A percentile compares a stretch with the other conserved stretches of the same genome.
Conservation (phyloP, 139 green algal genomes). For the Yamagishiella unicocca region DNA sequence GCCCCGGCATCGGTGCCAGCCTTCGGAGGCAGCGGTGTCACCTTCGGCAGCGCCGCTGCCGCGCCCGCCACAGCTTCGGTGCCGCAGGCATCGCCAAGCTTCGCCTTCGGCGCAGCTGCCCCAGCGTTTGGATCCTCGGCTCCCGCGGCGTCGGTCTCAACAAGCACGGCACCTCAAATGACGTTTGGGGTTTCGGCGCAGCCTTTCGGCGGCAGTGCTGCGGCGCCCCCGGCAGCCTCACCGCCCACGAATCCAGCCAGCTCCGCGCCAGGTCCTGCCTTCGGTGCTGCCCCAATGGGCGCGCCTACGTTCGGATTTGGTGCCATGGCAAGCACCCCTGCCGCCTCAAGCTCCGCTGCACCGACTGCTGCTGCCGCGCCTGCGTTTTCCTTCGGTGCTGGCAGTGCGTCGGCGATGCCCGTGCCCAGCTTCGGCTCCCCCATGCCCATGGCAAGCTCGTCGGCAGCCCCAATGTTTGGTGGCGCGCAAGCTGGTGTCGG, state of each 20-base stretch:
- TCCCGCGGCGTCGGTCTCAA: not conserved
- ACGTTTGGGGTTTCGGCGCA: too few relatives aligned
- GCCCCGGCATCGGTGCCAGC: too few relatives aligned
- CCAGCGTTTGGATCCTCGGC: not conserved
- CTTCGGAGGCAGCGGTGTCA: not conserved
- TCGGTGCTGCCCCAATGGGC: not conserved
- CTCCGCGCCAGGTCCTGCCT: too few relatives aligned
- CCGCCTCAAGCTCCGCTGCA: not conserved
- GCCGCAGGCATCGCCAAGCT: not conserved
- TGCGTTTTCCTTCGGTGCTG: not conserved
- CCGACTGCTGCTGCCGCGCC: not conserved
- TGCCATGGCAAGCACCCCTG: not conserved
- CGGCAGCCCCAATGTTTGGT: not conserved
- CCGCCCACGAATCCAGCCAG: too few relatives aligned
- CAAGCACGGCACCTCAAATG: too few relatives aligned
- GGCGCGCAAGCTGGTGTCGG: not conserved
- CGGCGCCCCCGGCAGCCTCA: too few relatives aligned
- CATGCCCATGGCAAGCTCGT: not conserved
- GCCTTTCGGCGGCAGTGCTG: too few relatives aligned
- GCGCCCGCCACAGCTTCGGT: not conserved
- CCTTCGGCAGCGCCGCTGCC: not conserved
- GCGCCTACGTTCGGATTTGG: constrained; percentile 5
- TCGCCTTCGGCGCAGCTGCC: not conserved
- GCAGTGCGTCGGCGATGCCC: not conserved
- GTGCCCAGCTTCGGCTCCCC: not conserved